A percentile compares a stretch with the other conserved stretches of the same genome.
These are phyloP conservation scores for Lichtheimia ornata DNA, from an alignment of 371 early-diverging fungal genomes.

Conservation along the genomic window DNA sequence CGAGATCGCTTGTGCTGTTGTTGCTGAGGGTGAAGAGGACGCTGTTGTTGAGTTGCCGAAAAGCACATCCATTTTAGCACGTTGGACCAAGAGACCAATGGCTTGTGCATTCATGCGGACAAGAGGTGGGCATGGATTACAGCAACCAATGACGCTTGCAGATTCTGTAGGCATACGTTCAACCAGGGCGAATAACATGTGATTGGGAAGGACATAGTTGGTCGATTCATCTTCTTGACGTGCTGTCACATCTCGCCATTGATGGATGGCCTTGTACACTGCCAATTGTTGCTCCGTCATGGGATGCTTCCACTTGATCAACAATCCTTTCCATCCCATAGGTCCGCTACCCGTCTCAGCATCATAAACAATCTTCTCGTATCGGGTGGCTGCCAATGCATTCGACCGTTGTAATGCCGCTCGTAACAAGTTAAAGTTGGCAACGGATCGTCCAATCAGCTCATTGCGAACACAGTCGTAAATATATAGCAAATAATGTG, in stretches of 20 bases:
- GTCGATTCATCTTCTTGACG: slow-evolving; percentile 90
- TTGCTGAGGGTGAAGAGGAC: slow-evolving; percentile 15
- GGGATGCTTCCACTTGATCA: slow-evolving; percentile 65
- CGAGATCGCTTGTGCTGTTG: slow-evolving; percentile 4
- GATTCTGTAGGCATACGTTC: slow-evolving; percentile 78
- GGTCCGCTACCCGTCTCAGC: slow-evolving; percentile 69
- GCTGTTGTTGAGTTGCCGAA: slow-evolving; percentile 20
- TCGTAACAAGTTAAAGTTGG: slow-evolving; percentile 67
- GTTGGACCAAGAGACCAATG: slow-evolving; percentile 67
- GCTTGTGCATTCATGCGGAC: slow-evolving; percentile 84
- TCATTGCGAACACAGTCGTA: slow-evolving; percentile 91
- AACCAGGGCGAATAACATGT: slow-evolving; percentile 81
- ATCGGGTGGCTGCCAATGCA: slow-evolving; percentile 62
- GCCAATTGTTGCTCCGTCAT: slow-evolving; percentile 66
- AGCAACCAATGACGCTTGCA: slow-evolving; percentile 74
- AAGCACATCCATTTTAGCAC: slow-evolving; percentile 42
- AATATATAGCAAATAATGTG: slow-evolving; percentile 93
- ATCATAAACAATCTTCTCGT: slow-evolving; percentile 85
- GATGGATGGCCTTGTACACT: slow-evolving; percentile 85
- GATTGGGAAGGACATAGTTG: slow-evolving; percentile 90
- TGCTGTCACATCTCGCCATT: slow-evolving; percentile 90
- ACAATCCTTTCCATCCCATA: slow-evolving; percentile 75
- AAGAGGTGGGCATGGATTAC: slow-evolving; percentile 82
- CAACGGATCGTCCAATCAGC: slow-evolving; percentile 58
- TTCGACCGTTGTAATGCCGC: slow-evolving; percentile 71